Evolutionary conservation across 805 yeast genomes (phyloP), one percentile per base, ranked within the genome.

Genomic region (Saturnispora diversa): DNA sequence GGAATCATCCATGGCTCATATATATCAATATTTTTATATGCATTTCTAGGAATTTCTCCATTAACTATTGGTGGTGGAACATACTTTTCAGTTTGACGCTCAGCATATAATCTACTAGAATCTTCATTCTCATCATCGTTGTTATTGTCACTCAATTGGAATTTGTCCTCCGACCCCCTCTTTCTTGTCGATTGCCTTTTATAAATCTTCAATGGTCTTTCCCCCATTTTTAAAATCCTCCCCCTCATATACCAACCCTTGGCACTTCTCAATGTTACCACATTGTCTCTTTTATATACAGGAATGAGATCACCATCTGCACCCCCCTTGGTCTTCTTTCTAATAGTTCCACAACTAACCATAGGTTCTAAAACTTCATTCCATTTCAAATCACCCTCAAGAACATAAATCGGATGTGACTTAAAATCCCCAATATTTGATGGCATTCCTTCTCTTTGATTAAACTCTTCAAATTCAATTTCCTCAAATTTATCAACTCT

Each of bases 221-320:
- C 77, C 0, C 94, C 95, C 1, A 76, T 57, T 51, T 77, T 84
- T 27, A 92, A 58, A 0, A 77, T 69, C 16, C 96, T 63, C 0
- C 98, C 98, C 32, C 70, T 63, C 60, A 82, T 70, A 53, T 80
- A 84, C 97, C 97, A 92, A 2, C 83, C 86, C 50, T 76, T 78
- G 0, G 95, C 84, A 0, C 94, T 77, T 43, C 77, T 66, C 16
- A 88, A 70, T 2, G 52, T 53, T 35, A 74, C 68, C 2, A 92
- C 85, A 50, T 80, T 77, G 1, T 70, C 58, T 17, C 95, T 63
- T 35, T 74, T 75, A 52, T 74, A 92, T 0, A 90, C 86, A 3
- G 80, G 77, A 6, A 70, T 53, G 6, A 43, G 52, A 7, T 70
- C 65, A 4, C 29, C 16, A 22, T 62, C 61, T 35, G 63, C 60